phyloP scores from a whole-genome alignment of 495 filamentous ascomycete species.

The Wilcoxina mikolae region DNA sequence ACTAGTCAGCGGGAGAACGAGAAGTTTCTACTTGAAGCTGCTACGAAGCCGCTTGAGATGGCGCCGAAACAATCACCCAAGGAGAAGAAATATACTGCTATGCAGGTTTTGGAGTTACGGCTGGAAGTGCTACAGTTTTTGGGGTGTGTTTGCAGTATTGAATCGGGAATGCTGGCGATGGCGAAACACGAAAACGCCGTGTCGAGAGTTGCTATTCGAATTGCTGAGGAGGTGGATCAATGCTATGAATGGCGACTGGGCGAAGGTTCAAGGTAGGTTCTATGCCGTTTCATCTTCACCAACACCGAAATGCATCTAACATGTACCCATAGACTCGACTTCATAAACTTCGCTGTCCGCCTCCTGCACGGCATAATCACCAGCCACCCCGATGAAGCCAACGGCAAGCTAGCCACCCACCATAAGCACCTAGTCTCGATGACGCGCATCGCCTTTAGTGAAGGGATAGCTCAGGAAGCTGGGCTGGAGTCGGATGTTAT shows the following conservation, averaged over 20 bases:
- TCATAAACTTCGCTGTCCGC: constrained; percentile 48
- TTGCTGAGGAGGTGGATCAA: constrained; percentile 48
- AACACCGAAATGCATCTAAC: constrained; percentile 4
- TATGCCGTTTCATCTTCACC: not conserved
- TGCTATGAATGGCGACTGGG: constrained; percentile 40
- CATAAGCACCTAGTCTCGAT: constrained; percentile 53
- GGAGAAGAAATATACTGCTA: constrained; percentile 33
- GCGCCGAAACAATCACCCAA: constrained; percentile 37
- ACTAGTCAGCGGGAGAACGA: constrained; percentile 42
- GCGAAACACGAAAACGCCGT: constrained; percentile 41
- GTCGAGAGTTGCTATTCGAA: constrained; percentile 44
- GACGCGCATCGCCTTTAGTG: constrained; percentile 53
- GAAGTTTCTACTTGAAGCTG: constrained; percentile 43
- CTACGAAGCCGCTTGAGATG: constrained; percentile 46
- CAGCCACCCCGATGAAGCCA: constrained; percentile 35
- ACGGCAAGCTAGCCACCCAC: constrained; percentile 43
- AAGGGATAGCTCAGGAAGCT: constrained; percentile 44
- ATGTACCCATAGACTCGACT: constrained; percentile 26
- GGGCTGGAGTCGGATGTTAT: constrained; percentile 53
- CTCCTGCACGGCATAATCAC: constrained; percentile 45
- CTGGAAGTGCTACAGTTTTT: constrained; percentile 44
- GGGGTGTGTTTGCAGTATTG: constrained; percentile 34
- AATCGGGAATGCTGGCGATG: constrained; percentile 40
- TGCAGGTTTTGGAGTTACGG: constrained; percentile 43
- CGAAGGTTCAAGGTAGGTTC: constrained; percentile 15